Evolutionary conservation across 1,284 basidiomycete genomes (phyloP).

Genomic region (Sporisorium scitamineum): DNA sequence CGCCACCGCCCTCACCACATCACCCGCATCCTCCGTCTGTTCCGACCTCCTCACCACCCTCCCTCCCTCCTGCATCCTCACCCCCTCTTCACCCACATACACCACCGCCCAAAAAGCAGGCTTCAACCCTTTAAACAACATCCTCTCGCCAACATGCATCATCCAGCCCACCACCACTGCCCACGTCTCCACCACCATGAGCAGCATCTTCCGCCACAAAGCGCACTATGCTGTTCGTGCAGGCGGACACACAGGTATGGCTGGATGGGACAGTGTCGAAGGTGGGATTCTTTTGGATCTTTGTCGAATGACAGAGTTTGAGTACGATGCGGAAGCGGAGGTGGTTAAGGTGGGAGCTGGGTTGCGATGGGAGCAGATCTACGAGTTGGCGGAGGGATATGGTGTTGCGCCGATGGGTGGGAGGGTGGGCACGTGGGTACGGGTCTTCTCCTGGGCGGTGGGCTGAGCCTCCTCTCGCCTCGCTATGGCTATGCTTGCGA

Average conservation of each 20-base stretch:
- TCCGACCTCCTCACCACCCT: not conserved
- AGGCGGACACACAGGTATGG: slow-evolving; percentile 53
- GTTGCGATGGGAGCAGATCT: slow-evolving; percentile 41
- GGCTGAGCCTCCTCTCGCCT: slow-evolving; percentile 36
- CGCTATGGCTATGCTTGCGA: slow-evolving; percentile 51
- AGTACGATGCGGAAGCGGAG: slow-evolving; percentile 1
- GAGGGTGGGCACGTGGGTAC: slow-evolving; percentile 46
- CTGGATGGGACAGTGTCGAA: slow-evolving; percentile 34
- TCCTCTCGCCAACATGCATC: slow-evolving; percentile 29
- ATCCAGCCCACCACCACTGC: slow-evolving; percentile 19
- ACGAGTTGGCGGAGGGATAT: slow-evolving; percentile 13
- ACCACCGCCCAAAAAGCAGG: slow-evolving; percentile 3
- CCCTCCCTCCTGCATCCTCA: not conserved
- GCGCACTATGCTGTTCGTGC: slow-evolving; percentile 48
- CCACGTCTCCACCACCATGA: slow-evolving; percentile 18
- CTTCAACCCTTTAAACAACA: slow-evolving; percentile 42
- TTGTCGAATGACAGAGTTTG: slow-evolving; percentile 25
- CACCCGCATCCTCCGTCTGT: slow-evolving; percentile 7
- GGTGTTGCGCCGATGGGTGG: slow-evolving; percentile 45
- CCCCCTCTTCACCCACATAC: slow-evolving; percentile 16
- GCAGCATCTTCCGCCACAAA: slow-evolving; percentile 11
- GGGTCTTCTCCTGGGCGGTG: slow-evolving; percentile 49
- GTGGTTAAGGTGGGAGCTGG: slow-evolving; percentile 37
- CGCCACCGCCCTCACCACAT: not conserved
- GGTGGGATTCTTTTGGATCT: slow-evolving; percentile 48